Conservation (phyloP, 2,329 filamentous ascomycete species). For the Botrytis sinoallii region DNA sequence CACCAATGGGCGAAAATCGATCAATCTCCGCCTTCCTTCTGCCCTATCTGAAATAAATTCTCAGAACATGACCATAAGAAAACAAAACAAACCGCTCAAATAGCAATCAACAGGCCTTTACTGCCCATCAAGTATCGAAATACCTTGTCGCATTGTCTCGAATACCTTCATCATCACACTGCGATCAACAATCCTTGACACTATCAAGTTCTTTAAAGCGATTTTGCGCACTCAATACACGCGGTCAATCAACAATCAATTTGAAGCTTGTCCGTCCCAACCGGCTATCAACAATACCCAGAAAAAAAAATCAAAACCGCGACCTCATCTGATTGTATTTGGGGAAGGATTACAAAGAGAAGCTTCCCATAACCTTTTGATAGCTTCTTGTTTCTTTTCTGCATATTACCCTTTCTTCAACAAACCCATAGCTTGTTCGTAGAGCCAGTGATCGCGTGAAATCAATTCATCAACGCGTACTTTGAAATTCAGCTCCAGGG, state of each 20-base stretch:
- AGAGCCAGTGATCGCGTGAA: constrained; percentile 38
- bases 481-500: constrained; percentile 31
- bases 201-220: neutral
- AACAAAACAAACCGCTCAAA: neutral
- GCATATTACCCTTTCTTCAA: constrained; percentile 11
- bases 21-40: constrained; percentile 6
- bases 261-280: neutral
- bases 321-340: constrained; percentile 2
- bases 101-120: neutral
- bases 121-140: neutral
- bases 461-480: constrained; percentile 30
- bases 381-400: constrained; percentile 9
- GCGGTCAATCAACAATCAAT: neutral
- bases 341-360: constrained; percentile 5
- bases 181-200: neutral
- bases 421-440: constrained; percentile 35
- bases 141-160: neutral
- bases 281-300: neutral
- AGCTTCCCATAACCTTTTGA: constrained; percentile 8
- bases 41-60: neutral
- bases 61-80: neutral
- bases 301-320: neutral
- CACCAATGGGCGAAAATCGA: neutral
- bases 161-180: neutral
- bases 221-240: neutral